Percentiles rank a stretch among this genome's conserved stretches.
phyloP scores from a whole-genome alignment of 352 stramenopile species.

The Phytophthora pistaciae region DNA sequence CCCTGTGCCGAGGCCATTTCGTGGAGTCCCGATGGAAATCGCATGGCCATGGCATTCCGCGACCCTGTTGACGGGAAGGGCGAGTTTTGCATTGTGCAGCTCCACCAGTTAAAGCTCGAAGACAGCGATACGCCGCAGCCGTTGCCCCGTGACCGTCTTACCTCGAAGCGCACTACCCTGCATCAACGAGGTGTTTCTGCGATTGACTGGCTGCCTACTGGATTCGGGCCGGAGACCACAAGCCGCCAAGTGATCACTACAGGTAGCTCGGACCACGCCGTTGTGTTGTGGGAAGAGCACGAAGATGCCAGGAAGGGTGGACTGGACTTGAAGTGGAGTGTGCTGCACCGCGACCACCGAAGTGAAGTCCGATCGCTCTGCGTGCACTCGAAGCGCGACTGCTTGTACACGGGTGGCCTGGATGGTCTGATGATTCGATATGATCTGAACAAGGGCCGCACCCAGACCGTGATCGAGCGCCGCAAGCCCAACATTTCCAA shows the following conservation, averaged over 20 bases:
- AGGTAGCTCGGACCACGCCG: slow-evolving; percentile 71
- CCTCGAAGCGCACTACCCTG: slow-evolving; percentile 65
- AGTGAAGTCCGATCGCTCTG: slow-evolving; percentile 84
- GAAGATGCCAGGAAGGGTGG: slow-evolving; percentile 36
- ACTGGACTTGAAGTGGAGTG: slow-evolving; percentile 68
- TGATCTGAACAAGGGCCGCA: slow-evolving; percentile 60
- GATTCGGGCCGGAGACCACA: slow-evolving; percentile 53
- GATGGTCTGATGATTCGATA: slow-evolving; percentile 81
- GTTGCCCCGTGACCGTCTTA: slow-evolving; percentile 66
- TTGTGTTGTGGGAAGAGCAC: slow-evolving; percentile 83
- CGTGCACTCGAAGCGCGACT: slow-evolving; percentile 75
- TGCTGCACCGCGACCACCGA: slow-evolving; percentile 78
- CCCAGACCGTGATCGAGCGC: slow-evolving; percentile 66
- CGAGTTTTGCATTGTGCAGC: slow-evolving; percentile 81
- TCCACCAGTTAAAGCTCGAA: slow-evolving; percentile 70
- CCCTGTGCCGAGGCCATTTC: slow-evolving; percentile 77
- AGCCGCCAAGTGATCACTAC: slow-evolving; percentile 71
- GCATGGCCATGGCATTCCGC: slow-evolving; percentile 83
- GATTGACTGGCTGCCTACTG: slow-evolving; percentile 74
- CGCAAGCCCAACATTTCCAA: slow-evolving; percentile 83
- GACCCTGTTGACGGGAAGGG: slow-evolving; percentile 65
- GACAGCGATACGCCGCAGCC: slow-evolving; percentile 50
- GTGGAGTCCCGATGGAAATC: slow-evolving; percentile 80
- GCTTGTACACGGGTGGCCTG: slow-evolving; percentile 75
- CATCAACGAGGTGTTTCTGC: slow-evolving; percentile 71